Conservation (phyloP, 306 rosid species). For the Vigna angularis region DNA sequence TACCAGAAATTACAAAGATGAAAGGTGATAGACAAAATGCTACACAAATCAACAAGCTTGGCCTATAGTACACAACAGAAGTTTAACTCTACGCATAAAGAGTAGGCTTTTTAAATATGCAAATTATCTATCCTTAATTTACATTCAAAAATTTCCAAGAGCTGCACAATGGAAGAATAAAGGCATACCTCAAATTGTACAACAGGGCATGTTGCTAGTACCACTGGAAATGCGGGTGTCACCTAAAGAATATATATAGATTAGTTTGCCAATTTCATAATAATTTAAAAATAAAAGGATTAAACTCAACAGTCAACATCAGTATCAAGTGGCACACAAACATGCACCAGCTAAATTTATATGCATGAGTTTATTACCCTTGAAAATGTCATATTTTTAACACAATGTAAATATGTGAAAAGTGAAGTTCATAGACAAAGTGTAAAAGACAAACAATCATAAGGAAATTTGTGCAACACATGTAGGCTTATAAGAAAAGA, state of each 20-base stretch:
- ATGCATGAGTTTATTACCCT: neutral
- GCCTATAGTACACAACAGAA: conserved; percentile 21
- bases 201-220: conserved; percentile 76
- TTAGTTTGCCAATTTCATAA: conserved; percentile 45
- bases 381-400: conserved; percentile 18
- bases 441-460: conserved; percentile 1
- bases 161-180: conserved; percentile 31
- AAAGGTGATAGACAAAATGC: conserved; percentile 20
- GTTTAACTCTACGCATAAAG: conserved; percentile 12
- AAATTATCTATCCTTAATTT: neutral
- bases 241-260: conserved; percentile 66
- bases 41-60: neutral
- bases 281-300: neutral
- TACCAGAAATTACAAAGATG: conserved; percentile 27
- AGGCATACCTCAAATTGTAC: conserved; percentile 85
- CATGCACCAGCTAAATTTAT: conserved; percentile 15
- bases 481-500: neutral
- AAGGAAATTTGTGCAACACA: conserved; percentile 28
- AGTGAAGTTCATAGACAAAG: conserved; percentile 24
- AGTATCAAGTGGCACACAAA: conserved; percentile 32
- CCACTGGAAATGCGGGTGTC: conserved; percentile 84
- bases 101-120: conserved; percentile 31
- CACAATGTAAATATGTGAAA: conserved; percentile 20
- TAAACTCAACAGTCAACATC: conserved; percentile 29
- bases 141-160: conserved; percentile 36